phyloP scores from a whole-genome alignment of 2,329 filamentous ascomycete species.

The Purpureocillium takamizusanense region DNA sequence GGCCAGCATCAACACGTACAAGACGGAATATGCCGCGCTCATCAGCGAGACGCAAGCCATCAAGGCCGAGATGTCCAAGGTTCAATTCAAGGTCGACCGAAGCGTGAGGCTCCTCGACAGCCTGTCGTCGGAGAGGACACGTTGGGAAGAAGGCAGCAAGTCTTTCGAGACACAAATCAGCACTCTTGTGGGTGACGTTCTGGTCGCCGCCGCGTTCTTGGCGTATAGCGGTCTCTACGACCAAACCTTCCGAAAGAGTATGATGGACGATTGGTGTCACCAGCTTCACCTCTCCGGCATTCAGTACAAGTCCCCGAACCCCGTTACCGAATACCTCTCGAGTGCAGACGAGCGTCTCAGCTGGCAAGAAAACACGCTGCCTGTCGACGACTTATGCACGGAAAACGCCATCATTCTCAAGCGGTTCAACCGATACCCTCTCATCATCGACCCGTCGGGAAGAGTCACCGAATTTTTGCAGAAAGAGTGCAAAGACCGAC shows the following conservation, averaged over 20 bases:
- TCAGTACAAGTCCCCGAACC: slow-evolving; percentile 85
- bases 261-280: slow-evolving; percentile 96
- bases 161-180: slow-evolving; percentile 97
- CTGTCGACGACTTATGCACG: slow-evolving; percentile 94
- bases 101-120: slow-evolving; percentile 92
- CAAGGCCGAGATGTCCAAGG: slow-evolving; percentile 91
- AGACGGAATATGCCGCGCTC: slow-evolving; percentile 87
- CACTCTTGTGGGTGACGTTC: slow-evolving; percentile 89
- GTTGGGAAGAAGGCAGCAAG: slow-evolving; percentile 96
- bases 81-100: slow-evolving; percentile 96
- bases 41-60: slow-evolving; percentile 97
- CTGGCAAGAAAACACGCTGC: slow-evolving; percentile 90
- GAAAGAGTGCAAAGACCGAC: slow-evolving; percentile 86
- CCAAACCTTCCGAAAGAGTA: slow-evolving; percentile 93
- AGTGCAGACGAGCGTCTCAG: slow-evolving; percentile 89
- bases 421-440: slow-evolving; percentile 94
- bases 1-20: slow-evolving; percentile 87
- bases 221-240: slow-evolving; percentile 96
- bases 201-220: slow-evolving; percentile 93
- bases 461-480: slow-evolving; percentile 91
- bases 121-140: slow-evolving; percentile 81
- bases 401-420: slow-evolving; percentile 97
- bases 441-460: slow-evolving; percentile 96
- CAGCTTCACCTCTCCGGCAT: slow-evolving; percentile 91
- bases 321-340: slow-evolving; percentile 91